Conservation (phyloP, 2,329 filamentous ascomycete species). For the Volutella citrinella region DNA sequence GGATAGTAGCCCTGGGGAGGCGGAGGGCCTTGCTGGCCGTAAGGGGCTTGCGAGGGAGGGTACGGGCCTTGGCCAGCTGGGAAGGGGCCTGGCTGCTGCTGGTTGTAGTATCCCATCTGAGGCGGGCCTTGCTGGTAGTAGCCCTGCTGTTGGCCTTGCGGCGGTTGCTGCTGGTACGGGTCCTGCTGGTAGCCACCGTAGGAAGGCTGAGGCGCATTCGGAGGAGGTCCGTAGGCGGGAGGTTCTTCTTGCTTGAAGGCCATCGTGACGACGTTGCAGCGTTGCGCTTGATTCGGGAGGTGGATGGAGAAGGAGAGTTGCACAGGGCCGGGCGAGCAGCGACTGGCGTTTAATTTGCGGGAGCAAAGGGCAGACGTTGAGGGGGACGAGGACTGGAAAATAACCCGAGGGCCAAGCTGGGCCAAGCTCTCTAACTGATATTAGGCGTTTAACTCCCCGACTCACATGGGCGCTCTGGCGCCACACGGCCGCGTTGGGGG, state of each 20-base stretch:
- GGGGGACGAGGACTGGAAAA: conserved; percentile 8
- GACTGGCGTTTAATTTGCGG: not conserved
- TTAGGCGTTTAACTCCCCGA: no score
- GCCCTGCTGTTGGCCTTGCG: conserved; percentile 21
- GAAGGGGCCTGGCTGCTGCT: conserved; percentile 33
- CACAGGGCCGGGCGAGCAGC: conserved; percentile 3
- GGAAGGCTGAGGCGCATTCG: conserved; percentile 39
- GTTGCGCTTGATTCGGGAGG: conserved; percentile 7
- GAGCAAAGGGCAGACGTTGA: conserved; percentile 4
- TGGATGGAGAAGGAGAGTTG: conserved; percentile 2
- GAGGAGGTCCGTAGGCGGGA: conserved; percentile 43
- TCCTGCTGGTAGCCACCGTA: conserved; percentile 40
- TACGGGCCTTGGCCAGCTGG: conserved; percentile 34
- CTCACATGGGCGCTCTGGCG: conserved; percentile 23
- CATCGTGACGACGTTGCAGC: conserved; percentile 14
- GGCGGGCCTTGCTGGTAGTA: conserved; percentile 28
- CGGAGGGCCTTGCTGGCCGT: conserved; percentile 30
- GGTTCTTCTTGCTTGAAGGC: conserved; percentile 46
- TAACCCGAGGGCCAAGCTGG: conserved; percentile 11
- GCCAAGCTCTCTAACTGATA: conserved; percentile 20
- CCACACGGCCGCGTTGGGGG: conserved; percentile 22
- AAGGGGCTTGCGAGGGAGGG: conserved; percentile 34
- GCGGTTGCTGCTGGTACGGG: conserved; percentile 26
- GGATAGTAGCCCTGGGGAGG: conserved; percentile 37
- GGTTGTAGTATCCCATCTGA: conserved; percentile 30